Evolutionary conservation across 2,329 filamentous ascomycete species (phyloP).

Genomic region (Xylariales sp.): DNA sequence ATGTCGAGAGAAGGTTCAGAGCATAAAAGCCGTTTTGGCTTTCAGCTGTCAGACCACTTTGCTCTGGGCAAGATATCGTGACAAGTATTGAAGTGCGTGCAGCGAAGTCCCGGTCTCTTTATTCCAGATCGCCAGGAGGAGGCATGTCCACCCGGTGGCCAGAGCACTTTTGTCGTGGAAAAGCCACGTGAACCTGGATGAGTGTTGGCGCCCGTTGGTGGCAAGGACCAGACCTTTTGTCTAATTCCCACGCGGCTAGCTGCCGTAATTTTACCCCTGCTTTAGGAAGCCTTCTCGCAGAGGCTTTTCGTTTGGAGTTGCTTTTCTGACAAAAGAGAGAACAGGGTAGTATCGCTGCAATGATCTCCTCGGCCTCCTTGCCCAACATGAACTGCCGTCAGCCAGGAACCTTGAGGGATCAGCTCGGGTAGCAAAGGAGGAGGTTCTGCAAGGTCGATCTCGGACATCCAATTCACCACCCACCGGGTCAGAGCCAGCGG

Average conservation of each 20-base stretch:
- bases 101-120: too few species aligned
- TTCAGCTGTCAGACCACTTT: too few species aligned
- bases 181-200: constrained; percentile 7
- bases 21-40: too few species aligned
- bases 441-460: constrained; percentile 10
- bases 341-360: constrained; percentile 2
- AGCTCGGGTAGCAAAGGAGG: constrained; percentile 5
- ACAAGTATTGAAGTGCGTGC: too few species aligned
- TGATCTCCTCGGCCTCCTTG: neutral
- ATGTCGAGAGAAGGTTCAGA: too few species aligned
- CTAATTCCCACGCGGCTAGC: neutral
- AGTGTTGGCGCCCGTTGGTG: constrained; percentile 3
- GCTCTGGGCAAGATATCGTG: too few species aligned
- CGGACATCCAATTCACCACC: constrained; percentile 2
- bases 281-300: constrained; percentile 7
- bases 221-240: neutral
- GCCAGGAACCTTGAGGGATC: neutral
- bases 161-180: neutral
- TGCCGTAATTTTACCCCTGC: neutral
- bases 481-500: neutral
- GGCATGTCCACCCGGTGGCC: constrained; percentile 4
- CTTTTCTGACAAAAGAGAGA: neutral
- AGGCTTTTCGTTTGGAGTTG: neutral
- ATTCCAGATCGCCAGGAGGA: too few species aligned
- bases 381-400: constrained; percentile 6